Evolutionary conservation across 2,329 filamentous ascomycete species (phyloP).

Genomic region (Monosporascus sp.): DNA sequence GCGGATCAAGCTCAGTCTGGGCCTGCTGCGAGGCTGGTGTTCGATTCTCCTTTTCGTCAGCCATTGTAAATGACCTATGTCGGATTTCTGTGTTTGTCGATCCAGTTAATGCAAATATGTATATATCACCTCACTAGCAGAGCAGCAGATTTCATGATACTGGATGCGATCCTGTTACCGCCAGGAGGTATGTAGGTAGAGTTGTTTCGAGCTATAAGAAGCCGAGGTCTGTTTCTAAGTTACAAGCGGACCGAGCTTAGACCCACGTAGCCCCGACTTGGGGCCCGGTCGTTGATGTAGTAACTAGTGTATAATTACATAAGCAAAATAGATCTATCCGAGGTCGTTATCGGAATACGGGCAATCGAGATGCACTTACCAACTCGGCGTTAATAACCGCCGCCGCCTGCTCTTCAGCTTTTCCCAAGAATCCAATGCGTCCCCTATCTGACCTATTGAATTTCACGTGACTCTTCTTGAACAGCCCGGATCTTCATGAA

Average conservation of each 20-base stretch:
- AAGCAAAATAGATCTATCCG: no score
- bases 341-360: no score
- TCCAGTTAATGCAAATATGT: no score
- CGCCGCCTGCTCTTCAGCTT: no score
- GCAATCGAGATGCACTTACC: no score
- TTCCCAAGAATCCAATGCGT: no score
- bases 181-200: no score
- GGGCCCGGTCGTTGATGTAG: background rate
- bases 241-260: background rate
- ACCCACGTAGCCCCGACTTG: background rate
- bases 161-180: background rate
- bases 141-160: background rate
- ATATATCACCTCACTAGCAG: no score
- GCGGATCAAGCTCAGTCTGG: constrained; percentile 6
- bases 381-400: no score
- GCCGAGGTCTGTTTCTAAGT: background rate
- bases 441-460: background rate
- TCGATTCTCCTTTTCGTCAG: constrained; percentile 11
- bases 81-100: no score
- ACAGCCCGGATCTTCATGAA: background rate
- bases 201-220: background rate
- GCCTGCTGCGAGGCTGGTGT: constrained; percentile 19
- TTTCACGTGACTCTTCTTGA: background rate
- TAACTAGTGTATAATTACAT: no score
- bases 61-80: constrained; percentile 3